Percentiles rank a stretch among this genome's conserved stretches.
Conservation (phyloP, 148 eudicot genomes). For the Hydrangea macrophylla region DNA sequence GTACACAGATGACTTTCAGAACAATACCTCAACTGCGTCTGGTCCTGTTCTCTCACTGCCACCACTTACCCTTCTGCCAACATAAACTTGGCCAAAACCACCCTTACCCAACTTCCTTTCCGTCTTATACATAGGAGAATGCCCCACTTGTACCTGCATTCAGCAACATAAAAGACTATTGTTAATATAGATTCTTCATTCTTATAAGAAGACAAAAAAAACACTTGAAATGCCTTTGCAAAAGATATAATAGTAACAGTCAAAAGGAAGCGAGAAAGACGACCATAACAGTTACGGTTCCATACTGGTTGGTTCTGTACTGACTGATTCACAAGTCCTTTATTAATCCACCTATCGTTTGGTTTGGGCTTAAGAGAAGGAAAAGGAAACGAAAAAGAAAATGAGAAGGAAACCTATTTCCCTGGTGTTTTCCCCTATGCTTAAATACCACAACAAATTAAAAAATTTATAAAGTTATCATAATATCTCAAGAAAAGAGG, state of each 20-base stretch:
- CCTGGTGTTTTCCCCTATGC: too few relatives aligned
- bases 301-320: neutral
- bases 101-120: constrained; percentile 94
- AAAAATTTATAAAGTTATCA: too few relatives aligned
- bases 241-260: neutral
- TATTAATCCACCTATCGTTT: neutral
- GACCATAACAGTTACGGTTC: neutral
- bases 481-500: too few relatives aligned
- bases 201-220: neutral
- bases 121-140: constrained; percentile 72
- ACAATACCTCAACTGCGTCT: constrained; percentile 84
- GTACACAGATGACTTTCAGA: neutral
- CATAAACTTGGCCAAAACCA: constrained; percentile 97
- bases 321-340: neutral
- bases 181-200: neutral
- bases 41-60: constrained; percentile 82
- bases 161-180: neutral
- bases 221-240: neutral
- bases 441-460: too few relatives aligned
- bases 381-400: too few relatives aligned
- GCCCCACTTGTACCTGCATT: constrained; percentile 85
- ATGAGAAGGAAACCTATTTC: too few relatives aligned
- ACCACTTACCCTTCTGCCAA: constrained; percentile 75
- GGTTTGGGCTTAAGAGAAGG: too few relatives aligned
- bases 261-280: neutral